Base-by-base conservation (phyloP, 805 yeast species). In the Blastobotrys terrestris region DNA sequence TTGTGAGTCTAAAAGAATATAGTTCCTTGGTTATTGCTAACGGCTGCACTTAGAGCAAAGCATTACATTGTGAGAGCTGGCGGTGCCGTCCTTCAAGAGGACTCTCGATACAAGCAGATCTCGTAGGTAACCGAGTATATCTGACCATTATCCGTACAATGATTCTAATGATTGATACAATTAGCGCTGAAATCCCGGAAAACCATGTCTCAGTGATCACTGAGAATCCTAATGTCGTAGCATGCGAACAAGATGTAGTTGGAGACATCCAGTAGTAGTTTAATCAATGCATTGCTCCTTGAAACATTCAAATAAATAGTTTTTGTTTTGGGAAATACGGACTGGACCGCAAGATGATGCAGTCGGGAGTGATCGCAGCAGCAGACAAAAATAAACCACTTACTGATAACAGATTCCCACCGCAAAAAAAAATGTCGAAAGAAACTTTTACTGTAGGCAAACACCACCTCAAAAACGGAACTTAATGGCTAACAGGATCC, bases 1-100 rank as follows among this genome's bases (percentile, higher is more conserved):
- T 52, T 58, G 60, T 57, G 48, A n/a, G 58, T 50, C 4, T 4
- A 21, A 39, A 13, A 31, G n/a, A 39, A 6, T 43, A 19, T 11
- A 5, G 45, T n/a, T n/a, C 7, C 6, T 31, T 20, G 46, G 46
- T 5, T 13, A 16, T 15, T 8, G 21, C 45, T 11, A 5, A 42
- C 35, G 35, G n/a, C 40, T 11, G 35, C 5, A 6, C 11, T 26
- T 26, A 26, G 35, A 26, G 35, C 35, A 11, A 26, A 26, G 35
- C 35, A 26, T 26, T 26, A 26, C 35, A 26, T 26, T 26, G 11
- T 26, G 11, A 26, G 35, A 11, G 35, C 35, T 11, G 35, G 35
- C 5, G 35, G 35, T 5, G 35, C 35, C 35, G 35, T 26, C 5
- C 35, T 26, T 6, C 35, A 26, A 11, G 35, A 26, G 11, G 35